A percentile compares a stretch with the other conserved stretches of the same genome.
These are phyloP conservation scores for Phaeosphaeriaceae sp. DNA, from an alignment of 2,329 filamentous ascomycete species.

Conservation along the genomic window DNA sequence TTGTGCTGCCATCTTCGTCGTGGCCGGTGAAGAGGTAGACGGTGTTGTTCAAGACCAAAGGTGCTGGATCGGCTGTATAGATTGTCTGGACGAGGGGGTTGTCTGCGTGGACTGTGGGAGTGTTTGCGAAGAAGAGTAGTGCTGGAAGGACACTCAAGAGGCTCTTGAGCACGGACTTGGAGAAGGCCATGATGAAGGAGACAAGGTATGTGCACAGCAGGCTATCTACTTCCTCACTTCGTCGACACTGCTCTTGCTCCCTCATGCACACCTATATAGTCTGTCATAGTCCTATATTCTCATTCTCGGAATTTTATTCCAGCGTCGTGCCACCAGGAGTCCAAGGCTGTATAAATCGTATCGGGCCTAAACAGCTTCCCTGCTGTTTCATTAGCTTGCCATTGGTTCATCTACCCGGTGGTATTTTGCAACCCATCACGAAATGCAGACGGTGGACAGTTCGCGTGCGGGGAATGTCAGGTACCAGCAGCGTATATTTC, in stretches of 20 bases:
- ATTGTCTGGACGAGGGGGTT: slow-evolving; percentile 24
- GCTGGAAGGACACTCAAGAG: background rate
- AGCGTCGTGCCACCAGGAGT: slow-evolving; percentile 1
- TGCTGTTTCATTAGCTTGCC: background rate
- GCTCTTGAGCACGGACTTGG: background rate
- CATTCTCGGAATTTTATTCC: background rate
- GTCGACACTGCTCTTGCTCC: background rate
- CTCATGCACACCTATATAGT: background rate
- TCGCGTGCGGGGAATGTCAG: background rate
- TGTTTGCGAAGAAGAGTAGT: background rate
- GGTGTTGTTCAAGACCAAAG: slow-evolving; percentile 19
- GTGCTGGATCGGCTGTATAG: slow-evolving; percentile 23
- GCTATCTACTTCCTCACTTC: background rate
- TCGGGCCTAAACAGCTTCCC: background rate
- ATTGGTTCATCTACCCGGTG: background rate
- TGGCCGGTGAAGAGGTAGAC: slow-evolving; percentile 24
- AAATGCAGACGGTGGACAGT: background rate
- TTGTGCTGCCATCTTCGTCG: slow-evolving; percentile 22
- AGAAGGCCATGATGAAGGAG: slow-evolving; percentile 1
- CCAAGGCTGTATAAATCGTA: background rate
- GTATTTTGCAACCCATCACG: background rate
- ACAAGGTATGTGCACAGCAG: no score
- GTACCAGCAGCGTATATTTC: background rate
- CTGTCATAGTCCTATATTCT: background rate
- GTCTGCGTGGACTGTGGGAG: slow-evolving; percentile 14